phyloP scores from a whole-genome alignment of 257 asterid species.

The Ajuga chamaepitys region DNA sequence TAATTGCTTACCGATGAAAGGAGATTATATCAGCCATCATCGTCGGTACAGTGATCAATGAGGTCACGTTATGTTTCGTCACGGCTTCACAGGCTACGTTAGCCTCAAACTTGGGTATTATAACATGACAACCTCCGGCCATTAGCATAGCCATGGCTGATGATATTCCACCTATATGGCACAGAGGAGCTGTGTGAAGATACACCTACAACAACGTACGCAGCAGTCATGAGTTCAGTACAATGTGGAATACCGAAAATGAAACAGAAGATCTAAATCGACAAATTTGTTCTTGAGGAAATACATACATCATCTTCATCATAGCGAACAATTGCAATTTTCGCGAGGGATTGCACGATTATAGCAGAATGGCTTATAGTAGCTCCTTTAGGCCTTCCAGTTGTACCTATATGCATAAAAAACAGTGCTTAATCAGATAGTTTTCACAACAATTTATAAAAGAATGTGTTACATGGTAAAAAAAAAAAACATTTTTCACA shows the following conservation, averaged over 20 bases:
- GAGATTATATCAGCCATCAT: constrained; percentile 86
- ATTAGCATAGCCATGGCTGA: constrained; percentile 85
- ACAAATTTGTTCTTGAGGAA: background rate
- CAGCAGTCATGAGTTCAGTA: background rate
- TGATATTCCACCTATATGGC: constrained; percentile 95
- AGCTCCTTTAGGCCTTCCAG: constrained; percentile 93
- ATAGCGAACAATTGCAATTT: constrained; percentile 69
- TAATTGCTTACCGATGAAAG: constrained; percentile 29
- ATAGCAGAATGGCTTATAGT: constrained; percentile 65
- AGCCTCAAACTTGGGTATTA: constrained; percentile 70
- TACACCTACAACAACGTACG: constrained; percentile 53
- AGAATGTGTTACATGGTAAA: too few species aligned
- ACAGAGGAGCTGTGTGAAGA: constrained; percentile 77
- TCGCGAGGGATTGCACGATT: constrained; percentile 80
- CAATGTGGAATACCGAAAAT: background rate
- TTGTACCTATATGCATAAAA: constrained; percentile 48
- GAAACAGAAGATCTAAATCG: background rate
- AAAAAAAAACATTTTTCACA: too few species aligned
- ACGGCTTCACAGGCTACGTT: constrained; percentile 51
- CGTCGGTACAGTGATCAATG: constrained; percentile 79
- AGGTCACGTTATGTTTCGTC: constrained; percentile 49
- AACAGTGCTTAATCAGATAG: too few species aligned
- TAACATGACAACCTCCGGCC: constrained; percentile 80
- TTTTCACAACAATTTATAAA: too few species aligned
- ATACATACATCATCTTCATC: constrained; percentile 69